Base-by-base conservation (phyloP, 768 basidiomycete species). In the Leccinum variicolor region DNA sequence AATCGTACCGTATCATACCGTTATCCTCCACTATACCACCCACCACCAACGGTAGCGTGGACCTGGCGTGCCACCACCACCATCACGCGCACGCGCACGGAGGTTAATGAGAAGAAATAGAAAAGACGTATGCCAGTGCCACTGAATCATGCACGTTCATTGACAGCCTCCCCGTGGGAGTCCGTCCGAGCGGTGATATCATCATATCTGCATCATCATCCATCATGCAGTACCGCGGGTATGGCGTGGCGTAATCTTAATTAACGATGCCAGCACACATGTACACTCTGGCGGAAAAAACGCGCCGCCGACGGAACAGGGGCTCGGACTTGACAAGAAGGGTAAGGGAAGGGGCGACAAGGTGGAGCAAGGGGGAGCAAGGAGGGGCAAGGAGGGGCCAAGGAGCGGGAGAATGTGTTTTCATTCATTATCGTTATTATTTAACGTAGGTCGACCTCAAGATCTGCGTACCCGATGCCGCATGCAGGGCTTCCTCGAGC, bases 401-500 rank as follows among this genome's bases (percentile, higher is more conserved):
- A 43, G 41, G 41, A 43, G 41, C 41, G 41, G 41, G 41, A 43
- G 41, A 43, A 43, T 43, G 33, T 21, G 25, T 14, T 14, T 43
- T 51, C 50, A 51, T 51, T 51, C 33, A 34, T 48, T 26, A 23
- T 31, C 49, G 1, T 46, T 43, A 43, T 43, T 19, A 43, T 43
- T 43, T 43, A 43, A 43, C 41, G 41, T 43, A 43, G 41, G 41
- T 43, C 19, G 39, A 28, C 41, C 7, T 41, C 41, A 28, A 41
- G 55, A 43, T 53, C 52, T 52, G 11, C 26, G 29, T 13, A 19
- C 51, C 49, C 53, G 57, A 53, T 50, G 41, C 39, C 39, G 17
- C 41, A 19, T 43, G 41, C 15, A 10, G n/a, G 19, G 39, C 58
- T 60, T 54, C 59, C 49, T 60, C 59, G 58, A 43, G 41, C 41